Conservation (phyloP, 2,329 filamentous ascomycete genomes). For the Macroventuria anomochaeta region DNA sequence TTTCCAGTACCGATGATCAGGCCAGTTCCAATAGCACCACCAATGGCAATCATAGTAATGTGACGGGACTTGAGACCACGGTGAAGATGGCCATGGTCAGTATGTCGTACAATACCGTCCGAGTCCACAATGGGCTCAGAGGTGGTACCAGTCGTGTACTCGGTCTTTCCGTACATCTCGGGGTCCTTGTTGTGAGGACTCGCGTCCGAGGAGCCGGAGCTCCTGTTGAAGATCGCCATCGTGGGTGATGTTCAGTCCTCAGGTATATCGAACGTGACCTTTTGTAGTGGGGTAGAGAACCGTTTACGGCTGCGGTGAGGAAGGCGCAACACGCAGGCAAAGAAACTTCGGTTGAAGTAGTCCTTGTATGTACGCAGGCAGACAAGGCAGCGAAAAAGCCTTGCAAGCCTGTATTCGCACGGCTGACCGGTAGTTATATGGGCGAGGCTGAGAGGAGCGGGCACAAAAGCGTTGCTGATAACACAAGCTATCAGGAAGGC, state of each 20-base stretch:
- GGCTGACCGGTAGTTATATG: conserved; percentile 31
- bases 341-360: conserved; percentile 15
- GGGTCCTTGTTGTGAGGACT: conserved; percentile 34
- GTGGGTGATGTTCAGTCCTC: conserved; percentile 3
- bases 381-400: conserved; percentile 28
- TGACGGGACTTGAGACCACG: conserved; percentile 62
- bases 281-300: conserved; percentile 11
- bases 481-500: conserved; percentile 26
- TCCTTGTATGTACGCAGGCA: conserved; percentile 21
- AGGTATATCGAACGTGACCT: conserved; percentile 2
- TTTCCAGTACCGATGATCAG: conserved; percentile 71
- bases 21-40: conserved; percentile 75
- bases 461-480: conserved; percentile 20
- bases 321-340: conserved; percentile 16
- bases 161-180: conserved; percentile 31
- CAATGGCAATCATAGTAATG: conserved; percentile 72
- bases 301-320: conserved; percentile 16
- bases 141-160: conserved; percentile 28
- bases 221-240: conserved; percentile 42
- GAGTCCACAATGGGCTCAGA: conserved; percentile 15
- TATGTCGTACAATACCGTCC: conserved; percentile 38
- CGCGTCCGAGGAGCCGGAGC: conserved; percentile 36
- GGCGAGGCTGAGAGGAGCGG: conserved; percentile 22
- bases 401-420: conserved; percentile 17
- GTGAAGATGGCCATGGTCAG: conserved; percentile 52